These are phyloP conservation scores for Neonectria magnoliae DNA, from an alignment of 2,329 filamentous ascomycete genomes.

Conservation along the genomic window DNA sequence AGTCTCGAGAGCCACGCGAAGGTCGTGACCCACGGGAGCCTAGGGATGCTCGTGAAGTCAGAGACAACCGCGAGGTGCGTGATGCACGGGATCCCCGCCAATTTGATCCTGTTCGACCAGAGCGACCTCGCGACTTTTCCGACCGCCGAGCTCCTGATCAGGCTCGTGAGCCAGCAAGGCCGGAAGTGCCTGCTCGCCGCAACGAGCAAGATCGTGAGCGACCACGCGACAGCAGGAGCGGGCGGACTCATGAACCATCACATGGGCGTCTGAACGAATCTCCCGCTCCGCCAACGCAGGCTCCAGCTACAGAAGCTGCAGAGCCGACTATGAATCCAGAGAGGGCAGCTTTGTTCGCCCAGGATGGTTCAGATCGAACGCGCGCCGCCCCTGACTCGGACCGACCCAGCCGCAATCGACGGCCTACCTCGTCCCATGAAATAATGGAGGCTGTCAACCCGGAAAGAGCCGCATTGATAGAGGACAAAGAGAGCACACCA, in stretches of 20 bases:
- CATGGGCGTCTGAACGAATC: slow-evolving; percentile 44
- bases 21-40: slow-evolving; percentile 47
- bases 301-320: slow-evolving; percentile 40
- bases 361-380: slow-evolving; percentile 44
- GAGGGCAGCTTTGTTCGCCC: slow-evolving; percentile 60
- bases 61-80: slow-evolving; percentile 50
- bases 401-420: slow-evolving; percentile 42
- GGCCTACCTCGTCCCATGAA: slow-evolving; percentile 39
- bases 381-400: slow-evolving; percentile 45
- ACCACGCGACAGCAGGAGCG: slow-evolving; percentile 43
- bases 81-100: slow-evolving; percentile 50
- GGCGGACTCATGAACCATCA: slow-evolving; percentile 38
- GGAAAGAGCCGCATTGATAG: slow-evolving; percentile 57
- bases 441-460: slow-evolving; percentile 57
- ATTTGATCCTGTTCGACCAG: slow-evolving; percentile 53
- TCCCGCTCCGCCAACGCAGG: slow-evolving; percentile 36
- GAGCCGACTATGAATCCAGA: slow-evolving; percentile 67
- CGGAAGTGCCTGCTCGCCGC: slow-evolving; percentile 49
- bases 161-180: slow-evolving; percentile 36
- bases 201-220: slow-evolving; percentile 57
- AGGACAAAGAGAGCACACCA: slow-evolving; percentile 50
- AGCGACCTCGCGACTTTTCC: slow-evolving; percentile 54
- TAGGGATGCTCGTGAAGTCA: slow-evolving; percentile 52
- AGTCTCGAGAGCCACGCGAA: slow-evolving; percentile 40
- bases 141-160: slow-evolving; percentile 57